Evolutionary conservation across 2,329 filamentous ascomycete species (phyloP).

Genomic region (Neonectria sp.): DNA sequence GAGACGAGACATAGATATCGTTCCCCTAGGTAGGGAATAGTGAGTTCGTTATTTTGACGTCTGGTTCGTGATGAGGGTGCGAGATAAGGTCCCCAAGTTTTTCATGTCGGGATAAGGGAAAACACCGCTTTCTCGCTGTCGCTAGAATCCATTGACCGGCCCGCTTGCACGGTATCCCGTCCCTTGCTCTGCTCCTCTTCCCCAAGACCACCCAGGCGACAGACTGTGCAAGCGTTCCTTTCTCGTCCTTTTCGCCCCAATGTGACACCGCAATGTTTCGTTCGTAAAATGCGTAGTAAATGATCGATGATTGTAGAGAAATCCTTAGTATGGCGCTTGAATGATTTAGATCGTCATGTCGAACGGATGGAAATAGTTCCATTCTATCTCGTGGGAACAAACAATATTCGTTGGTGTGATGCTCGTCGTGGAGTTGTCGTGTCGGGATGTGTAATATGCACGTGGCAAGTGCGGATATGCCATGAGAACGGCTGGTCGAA

Average conservation of each 20-base stretch:
- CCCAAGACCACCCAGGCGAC: slow-evolving; percentile 2
- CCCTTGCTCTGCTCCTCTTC: slow-evolving; percentile 20
- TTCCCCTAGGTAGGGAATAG: slow-evolving; percentile 19
- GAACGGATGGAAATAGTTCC: slow-evolving; percentile 35
- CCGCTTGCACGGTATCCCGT: slow-evolving; percentile 35
- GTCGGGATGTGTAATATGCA: slow-evolving; percentile 26
- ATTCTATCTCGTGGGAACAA: slow-evolving; percentile 36
- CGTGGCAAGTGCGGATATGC: slow-evolving; percentile 26
- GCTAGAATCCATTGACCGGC: slow-evolving; percentile 38
- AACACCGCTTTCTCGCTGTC: slow-evolving; percentile 41
- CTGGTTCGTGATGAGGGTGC: slow-evolving; percentile 37
- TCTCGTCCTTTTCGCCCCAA: slow-evolving; percentile 6
- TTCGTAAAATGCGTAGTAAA: slow-evolving; percentile 44
- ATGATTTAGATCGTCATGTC: slow-evolving; percentile 46
- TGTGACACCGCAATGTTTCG: slow-evolving; percentile 29
- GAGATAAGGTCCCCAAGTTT: slow-evolving; percentile 35
- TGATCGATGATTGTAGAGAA: slow-evolving; percentile 43
- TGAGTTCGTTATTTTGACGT: slow-evolving; percentile 36
- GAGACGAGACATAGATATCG: slow-evolving; percentile 9
- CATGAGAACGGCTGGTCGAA: slow-evolving; percentile 37
- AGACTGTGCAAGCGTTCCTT: slow-evolving; percentile 1
- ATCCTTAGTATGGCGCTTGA: slow-evolving; percentile 40
- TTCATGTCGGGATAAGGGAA: slow-evolving; percentile 36
- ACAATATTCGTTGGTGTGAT: slow-evolving; percentile 30
- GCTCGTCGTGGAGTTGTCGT: slow-evolving; percentile 25